These are phyloP conservation scores for Fraxinus xanthoxyloides DNA, from an alignment of 305 asterid species.

Conservation along the genomic window DNA sequence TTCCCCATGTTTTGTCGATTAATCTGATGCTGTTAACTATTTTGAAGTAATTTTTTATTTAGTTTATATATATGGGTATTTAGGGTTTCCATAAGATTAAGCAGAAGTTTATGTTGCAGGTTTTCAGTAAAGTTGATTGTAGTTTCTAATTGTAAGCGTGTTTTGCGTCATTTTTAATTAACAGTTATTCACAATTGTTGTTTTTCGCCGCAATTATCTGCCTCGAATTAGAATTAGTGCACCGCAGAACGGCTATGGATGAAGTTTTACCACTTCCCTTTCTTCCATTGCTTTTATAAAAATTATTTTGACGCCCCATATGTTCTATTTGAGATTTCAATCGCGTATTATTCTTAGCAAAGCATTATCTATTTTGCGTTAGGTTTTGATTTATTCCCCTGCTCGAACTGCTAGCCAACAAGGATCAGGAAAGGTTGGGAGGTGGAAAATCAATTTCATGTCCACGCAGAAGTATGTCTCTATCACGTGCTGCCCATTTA, in stretches of 20 bases:
- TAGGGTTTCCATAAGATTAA: conserved; percentile 11
- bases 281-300: not conserved
- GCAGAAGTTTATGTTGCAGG: not conserved
- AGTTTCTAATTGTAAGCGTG: not conserved
- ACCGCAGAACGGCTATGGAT: not conserved
- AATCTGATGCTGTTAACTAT: not conserved
- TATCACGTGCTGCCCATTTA: not conserved
- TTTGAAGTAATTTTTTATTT: not conserved
- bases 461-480: conserved; percentile 78
- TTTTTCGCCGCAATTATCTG: not conserved
- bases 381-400: conserved; percentile 69
- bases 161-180: not conserved
- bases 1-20: not conserved
- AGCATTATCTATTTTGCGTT: not conserved
- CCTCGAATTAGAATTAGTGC: not conserved
- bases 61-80: not conserved
- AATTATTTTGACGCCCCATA: not conserved
- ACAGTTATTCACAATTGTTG: not conserved
- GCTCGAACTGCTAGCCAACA: conserved; percentile 92
- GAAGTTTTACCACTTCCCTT: not conserved
- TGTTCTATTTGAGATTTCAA: not conserved
- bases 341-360: not conserved
- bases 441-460: conserved; percentile 82
- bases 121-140: not conserved
- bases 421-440: conserved; percentile 93